phyloP scores from a whole-genome alignment of 805 yeast species.

The Hanseniaspora jakobsenii region DNA sequence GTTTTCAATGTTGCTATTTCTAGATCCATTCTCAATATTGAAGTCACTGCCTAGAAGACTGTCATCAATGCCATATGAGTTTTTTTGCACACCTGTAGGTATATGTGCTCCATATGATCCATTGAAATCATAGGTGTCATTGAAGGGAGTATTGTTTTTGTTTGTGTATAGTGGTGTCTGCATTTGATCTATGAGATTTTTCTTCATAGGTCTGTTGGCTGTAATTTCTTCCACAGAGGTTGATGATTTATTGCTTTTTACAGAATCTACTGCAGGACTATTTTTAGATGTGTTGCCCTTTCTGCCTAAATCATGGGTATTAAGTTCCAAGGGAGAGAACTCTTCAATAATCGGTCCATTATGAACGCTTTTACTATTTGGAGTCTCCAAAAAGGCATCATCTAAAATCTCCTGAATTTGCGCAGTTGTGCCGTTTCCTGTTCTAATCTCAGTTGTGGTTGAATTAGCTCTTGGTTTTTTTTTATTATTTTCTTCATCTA shows the following conservation, averaged over 20 bases:
- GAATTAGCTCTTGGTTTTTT: conserved; percentile 2
- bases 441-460: neutral
- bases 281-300: too few relatives aligned
- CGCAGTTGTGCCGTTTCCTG: conserved; percentile 10
- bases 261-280: conserved; percentile 15
- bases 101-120: too few relatives aligned
- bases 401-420: conserved; percentile 13
- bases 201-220: too few relatives aligned
- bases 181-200: too few relatives aligned
- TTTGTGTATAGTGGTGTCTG: conserved; percentile 1
- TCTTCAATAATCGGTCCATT: conserved; percentile 12
- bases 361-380: neutral
- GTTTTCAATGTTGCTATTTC: neutral
- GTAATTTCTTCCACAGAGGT: neutral
- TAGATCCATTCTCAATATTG: neutral
- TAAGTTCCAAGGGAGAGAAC: conserved; percentile 3
- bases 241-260: conserved; percentile 6
- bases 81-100: too few relatives aligned
- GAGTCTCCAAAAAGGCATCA: conserved; percentile 9
- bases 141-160: neutral
- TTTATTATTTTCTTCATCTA: neutral
- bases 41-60: neutral
- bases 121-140: too few relatives aligned
- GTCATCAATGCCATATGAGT: too few relatives aligned
- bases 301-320: too few relatives aligned